Percentiles rank a stretch among this genome's conserved stretches.
These are phyloP conservation scores for Solanum phureja DNA, from an alignment of 257 asterid genomes.

Conservation along the genomic window DNA sequence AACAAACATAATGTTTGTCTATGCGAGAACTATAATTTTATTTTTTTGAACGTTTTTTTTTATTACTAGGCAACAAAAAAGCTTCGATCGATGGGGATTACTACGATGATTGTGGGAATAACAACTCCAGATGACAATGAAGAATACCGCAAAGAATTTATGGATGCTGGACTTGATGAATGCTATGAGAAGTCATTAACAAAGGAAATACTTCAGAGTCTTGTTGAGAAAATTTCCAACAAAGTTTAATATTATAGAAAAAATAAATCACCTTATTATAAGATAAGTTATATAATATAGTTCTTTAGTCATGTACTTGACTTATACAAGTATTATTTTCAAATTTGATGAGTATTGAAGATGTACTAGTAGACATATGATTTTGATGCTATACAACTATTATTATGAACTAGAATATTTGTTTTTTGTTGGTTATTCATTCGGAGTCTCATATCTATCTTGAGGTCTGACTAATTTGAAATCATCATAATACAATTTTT, in stretches of 20 bases:
- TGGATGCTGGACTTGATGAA: neutral
- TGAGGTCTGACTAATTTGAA: neutral
- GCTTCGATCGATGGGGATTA: neutral
- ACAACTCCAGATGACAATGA: neutral
- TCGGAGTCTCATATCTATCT: neutral
- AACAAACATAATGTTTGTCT: no score
- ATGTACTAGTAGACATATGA: neutral
- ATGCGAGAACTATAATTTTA: neutral
- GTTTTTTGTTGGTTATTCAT: neutral
- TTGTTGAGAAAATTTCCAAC: neutral
- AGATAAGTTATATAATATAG: no score
- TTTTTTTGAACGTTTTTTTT: neutral
- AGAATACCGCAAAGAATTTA: neutral
- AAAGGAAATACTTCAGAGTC: neutral
- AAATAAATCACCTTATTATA: neutral
- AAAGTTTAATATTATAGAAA: neutral
- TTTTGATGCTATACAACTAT: neutral
- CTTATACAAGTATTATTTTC: neutral
- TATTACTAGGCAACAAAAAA: neutral
- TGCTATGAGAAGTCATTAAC: neutral
- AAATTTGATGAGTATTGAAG: neutral
- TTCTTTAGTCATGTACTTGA: neutral
- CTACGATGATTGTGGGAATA: neutral
- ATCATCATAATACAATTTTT: no score
- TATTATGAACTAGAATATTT: neutral